Percentiles rank a stretch among this genome's conserved stretches.
Evolutionary conservation across 2,329 filamentous ascomycete species (phyloP).

Genomic region (Botrytis porri): DNA sequence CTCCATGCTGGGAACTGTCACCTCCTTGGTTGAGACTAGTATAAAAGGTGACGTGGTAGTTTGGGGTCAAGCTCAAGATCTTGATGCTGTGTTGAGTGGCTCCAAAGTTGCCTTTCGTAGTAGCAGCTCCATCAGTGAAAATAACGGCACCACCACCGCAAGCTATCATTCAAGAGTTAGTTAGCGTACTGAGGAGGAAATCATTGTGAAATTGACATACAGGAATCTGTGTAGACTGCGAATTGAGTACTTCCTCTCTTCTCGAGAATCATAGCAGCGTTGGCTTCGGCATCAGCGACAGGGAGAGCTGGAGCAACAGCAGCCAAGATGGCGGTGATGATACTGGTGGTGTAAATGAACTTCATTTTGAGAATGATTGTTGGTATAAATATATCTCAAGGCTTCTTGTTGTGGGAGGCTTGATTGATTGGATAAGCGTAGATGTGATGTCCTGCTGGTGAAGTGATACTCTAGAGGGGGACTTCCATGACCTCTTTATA

Average conservation of each 20-base stretch:
- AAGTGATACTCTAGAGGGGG: background rate
- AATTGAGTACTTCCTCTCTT: slow-evolving; percentile 10
- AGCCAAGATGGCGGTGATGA: slow-evolving; percentile 13
- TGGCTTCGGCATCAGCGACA: background rate
- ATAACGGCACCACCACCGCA: background rate
- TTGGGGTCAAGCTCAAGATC: background rate
- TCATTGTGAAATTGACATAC: background rate
- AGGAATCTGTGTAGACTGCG: slow-evolving; percentile 10
- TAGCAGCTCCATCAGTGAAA: background rate
- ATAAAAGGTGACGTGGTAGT: slow-evolving; percentile 4
- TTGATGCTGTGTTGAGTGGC: slow-evolving; percentile 6
- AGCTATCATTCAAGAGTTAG: background rate
- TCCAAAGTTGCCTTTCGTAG: slow-evolving; percentile 5
- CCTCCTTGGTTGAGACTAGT: background rate
- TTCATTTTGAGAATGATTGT: background rate
- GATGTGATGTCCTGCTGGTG: background rate
- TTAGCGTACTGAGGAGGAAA: background rate
- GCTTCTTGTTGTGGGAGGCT: background rate
- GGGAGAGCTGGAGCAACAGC: background rate
- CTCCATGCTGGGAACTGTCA: background rate
- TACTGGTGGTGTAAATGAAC: slow-evolving; percentile 13
- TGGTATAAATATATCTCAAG: background rate
- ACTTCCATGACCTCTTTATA: slow-evolving; percentile 1
- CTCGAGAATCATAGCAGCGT: background rate
- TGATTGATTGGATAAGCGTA: background rate